phyloP scores from a whole-genome alignment of 2,329 filamentous ascomycete species.

The Aspergillus latus region DNA sequence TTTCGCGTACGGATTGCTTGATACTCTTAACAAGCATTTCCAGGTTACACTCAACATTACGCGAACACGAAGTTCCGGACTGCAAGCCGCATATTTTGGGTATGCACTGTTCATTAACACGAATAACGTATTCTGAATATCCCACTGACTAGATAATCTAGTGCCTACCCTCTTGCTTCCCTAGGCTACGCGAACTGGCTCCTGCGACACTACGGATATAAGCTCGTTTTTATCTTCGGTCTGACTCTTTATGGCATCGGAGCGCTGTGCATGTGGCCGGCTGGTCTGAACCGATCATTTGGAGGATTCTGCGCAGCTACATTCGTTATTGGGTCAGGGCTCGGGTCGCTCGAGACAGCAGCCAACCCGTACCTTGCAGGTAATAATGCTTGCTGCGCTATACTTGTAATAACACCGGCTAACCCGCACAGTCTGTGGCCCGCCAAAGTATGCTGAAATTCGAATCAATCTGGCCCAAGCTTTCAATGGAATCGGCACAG shows the following conservation, averaged over 20 bases:
- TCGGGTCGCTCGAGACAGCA: constrained; percentile 73
- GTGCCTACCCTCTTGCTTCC: constrained; percentile 56
- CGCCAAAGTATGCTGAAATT: constrained; percentile 71
- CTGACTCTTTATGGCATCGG: constrained; percentile 68
- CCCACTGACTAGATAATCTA: constrained; percentile 19
- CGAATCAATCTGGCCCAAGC: constrained; percentile 76
- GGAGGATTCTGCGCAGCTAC: constrained; percentile 69
- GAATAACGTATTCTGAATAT: background rate
- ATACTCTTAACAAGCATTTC: constrained; percentile 58
- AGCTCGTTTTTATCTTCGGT: constrained; percentile 75
- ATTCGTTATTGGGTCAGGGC: constrained; percentile 72
- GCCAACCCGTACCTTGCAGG: constrained; percentile 73
- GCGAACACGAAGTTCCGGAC: constrained; percentile 59
- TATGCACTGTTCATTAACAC: constrained; percentile 31
- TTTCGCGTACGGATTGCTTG: constrained; percentile 51
- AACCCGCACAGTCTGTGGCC: constrained; percentile 64
- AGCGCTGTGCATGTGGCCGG: constrained; percentile 83
- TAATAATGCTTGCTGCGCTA: constrained; percentile 22
- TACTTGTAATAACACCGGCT: constrained; percentile 32
- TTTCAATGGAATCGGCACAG: constrained; percentile 73
- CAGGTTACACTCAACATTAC: constrained; percentile 57
- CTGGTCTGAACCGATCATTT: constrained; percentile 70
- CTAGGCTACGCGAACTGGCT: constrained; percentile 58
- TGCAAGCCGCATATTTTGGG: constrained; percentile 67
- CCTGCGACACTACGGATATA: constrained; percentile 73